Base-by-base conservation (phyloP, 805 yeast species). In the Ogataea pini region DNA sequence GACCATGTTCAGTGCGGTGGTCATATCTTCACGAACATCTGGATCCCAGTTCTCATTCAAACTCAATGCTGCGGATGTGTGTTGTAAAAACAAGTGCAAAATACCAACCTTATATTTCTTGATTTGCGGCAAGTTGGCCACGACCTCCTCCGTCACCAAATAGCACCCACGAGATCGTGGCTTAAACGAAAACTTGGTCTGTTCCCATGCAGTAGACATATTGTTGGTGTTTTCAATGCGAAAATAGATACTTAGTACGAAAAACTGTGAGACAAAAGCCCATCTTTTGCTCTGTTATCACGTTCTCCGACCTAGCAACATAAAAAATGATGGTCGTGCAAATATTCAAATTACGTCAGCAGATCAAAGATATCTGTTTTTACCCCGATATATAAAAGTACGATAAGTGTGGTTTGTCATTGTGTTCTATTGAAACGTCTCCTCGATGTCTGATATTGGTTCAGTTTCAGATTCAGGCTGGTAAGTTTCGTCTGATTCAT, bases 11-110 rank as follows among this genome's bases (percentile, higher is more conserved):
- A 88, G 65, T 1, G 86, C 78, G 19, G 76, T 73, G 8, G 76
- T 73, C 87, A 88, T 76, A 59, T 87, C 95, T 1, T 60, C 65
- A 51, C 91, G 73, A 10, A 87, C 95, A 60, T 84, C 90, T 0
- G 89, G 80, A 59, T 88, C 95, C 70, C 81, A 86, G 62, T 87
- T 87, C 63, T 87, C 95, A 61, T 87, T 87, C 47, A 87, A 65
- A 0, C 90, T 82, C 36, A 87, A 64, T 0, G 84, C 94, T 4
- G 91, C 91, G 8, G 89, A 82, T 1, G 95, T 86, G 65, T 87
- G 95, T 62, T 85, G 87, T 39, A 86, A 68, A 62, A 88, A 87
- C 20, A 87, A 65, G 57, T 86, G 77, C 46, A 85, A 63, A 20
- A 78, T 68, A 1, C 95, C 95, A 8, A 85, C 68, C 60, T 82